Evolutionary conservation across 169 alveolate genomes (phyloP).

Genomic region (Plasmodium berghei): DNA sequence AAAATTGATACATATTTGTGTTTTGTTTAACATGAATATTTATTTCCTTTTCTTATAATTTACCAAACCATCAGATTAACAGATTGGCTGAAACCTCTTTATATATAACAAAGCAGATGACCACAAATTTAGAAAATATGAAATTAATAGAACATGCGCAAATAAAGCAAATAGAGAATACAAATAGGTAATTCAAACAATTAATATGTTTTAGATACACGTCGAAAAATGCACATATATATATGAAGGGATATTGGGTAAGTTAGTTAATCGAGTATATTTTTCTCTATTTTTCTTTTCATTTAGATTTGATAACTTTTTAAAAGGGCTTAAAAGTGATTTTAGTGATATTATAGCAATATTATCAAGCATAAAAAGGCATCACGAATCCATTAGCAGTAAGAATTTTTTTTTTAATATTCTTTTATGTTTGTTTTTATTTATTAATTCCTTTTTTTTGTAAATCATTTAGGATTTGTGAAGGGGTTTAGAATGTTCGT

Average conservation of each 20-base stretch:
- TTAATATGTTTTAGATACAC: neutral
- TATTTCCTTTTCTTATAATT: neutral
- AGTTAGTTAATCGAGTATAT: neutral
- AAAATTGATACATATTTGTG: neutral
- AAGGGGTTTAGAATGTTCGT: constrained; percentile 46
- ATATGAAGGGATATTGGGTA: neutral
- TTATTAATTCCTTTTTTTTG: constrained; percentile 5
- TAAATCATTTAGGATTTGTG: constrained; percentile 33
- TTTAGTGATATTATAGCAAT: constrained; percentile 56
- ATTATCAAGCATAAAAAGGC: constrained; percentile 65
- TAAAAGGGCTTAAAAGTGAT: constrained; percentile 62
- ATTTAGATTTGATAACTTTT: constrained; percentile 62
- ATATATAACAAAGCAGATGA: constrained; percentile 70
- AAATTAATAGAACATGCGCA: constrained; percentile 72
- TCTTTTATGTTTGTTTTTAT: neutral
- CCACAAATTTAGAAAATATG: constrained; percentile 76
- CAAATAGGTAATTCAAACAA: constrained; percentile 62
- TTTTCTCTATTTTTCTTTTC: constrained; percentile 13
- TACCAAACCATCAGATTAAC: constrained; percentile 34
- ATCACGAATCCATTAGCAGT: constrained; percentile 72
- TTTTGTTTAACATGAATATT: neutral
- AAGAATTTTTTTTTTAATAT: constrained; percentile 8
- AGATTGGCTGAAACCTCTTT: constrained; percentile 59
- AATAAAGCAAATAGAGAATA: constrained; percentile 73
- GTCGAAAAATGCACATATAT: neutral